Evolutionary conservation across 2,329 filamentous ascomycete genomes (phyloP), one percentile per base, ranked within the genome.

Genomic region (Fusarium mexicanum): DNA sequence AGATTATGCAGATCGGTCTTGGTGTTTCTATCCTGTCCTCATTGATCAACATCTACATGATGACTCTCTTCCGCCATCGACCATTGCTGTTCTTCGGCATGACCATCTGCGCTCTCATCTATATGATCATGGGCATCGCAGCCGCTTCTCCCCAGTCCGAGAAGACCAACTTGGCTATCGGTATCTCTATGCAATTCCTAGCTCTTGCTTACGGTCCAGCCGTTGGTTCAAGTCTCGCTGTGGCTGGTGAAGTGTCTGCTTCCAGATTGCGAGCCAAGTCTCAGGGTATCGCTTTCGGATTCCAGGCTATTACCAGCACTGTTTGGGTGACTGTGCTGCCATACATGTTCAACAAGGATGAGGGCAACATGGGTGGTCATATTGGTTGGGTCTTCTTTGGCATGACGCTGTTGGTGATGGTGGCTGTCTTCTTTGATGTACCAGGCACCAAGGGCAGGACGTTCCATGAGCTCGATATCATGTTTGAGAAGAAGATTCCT

Each of bases 291-390:
- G 61, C 61, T 12, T 67, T 65, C 17, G 37, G 41, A 17, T 67
- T 65, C 24, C 43, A 65, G 24, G 60, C 64, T 4, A 57, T 67
- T 1, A 41, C 60, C 2, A 55, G 61, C 31, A 67, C 64, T 31
- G 31, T 67, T 11, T 67, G 64, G 64, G 64, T 67, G 3, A 67
- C 50, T 18, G 61, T 67, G 1, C 24, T 67, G 13, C 50, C 64
- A 1, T 67, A 65, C 22, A 67, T 65, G 61, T 67, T 67, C 31
- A 67, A 67, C 31, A 67, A 65, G 37, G 64, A 67, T 26, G 24
- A 67, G 3, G 61, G 61, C 7, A 65, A 67, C 7, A 67, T 67
- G 61, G 50, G 64, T 10, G 61, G 64, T 10, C 38, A 60, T 35
- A 66, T 67, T 10, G 61, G 64, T 5, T 67, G 64, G 44, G 51